These are phyloP conservation scores for Tricholoma hemisulphureum DNA, from an alignment of 768 basidiomycete genomes.

Conservation along the genomic window DNA sequence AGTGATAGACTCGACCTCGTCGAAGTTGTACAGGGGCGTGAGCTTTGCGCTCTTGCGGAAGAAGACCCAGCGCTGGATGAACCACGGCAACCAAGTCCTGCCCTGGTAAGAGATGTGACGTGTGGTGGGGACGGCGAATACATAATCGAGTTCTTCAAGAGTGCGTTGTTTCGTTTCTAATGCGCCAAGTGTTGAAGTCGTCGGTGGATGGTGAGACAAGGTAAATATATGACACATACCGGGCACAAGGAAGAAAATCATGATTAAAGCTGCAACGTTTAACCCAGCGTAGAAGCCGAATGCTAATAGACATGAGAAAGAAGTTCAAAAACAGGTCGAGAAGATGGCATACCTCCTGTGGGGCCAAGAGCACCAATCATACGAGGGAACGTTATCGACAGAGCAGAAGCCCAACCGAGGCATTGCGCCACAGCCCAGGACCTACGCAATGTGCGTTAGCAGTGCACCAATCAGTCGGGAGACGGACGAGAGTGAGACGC, in stretches of 20 bases:
- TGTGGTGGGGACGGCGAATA: conserved; percentile 50
- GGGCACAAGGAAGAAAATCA: conserved; percentile 58
- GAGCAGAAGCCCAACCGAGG: conserved; percentile 53
- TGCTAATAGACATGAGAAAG: conserved; percentile 24
- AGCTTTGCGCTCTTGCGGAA: conserved; percentile 37
- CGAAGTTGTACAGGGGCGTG: conserved; percentile 51
- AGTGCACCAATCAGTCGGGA: conserved; percentile 24
- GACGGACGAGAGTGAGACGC: conserved; percentile 26
- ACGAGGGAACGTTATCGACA: conserved; percentile 59
- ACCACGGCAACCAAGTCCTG: conserved; percentile 48
- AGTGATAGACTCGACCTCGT: conserved; percentile 45
- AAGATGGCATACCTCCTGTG: conserved; percentile 30
- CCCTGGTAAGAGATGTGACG: conserved; percentile 46
- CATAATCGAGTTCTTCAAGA: conserved; percentile 49
- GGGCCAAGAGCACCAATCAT: conserved; percentile 45
- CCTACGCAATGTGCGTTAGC: conserved; percentile 30
- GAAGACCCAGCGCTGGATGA: conserved; percentile 46
- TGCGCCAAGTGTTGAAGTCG: neutral
- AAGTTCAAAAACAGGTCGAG: conserved; percentile 12
- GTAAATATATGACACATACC: conserved; percentile 31
- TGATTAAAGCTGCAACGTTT: conserved; percentile 47
- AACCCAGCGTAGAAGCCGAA: conserved; percentile 59
- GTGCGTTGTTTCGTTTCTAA: conserved; percentile 53
- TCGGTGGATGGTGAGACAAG: neutral
- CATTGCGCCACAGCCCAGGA: conserved; percentile 55